Evolutionary conservation across 1,284 basidiomycete genomes (phyloP).

Genomic region (Apiotrichum domesticum): DNA sequence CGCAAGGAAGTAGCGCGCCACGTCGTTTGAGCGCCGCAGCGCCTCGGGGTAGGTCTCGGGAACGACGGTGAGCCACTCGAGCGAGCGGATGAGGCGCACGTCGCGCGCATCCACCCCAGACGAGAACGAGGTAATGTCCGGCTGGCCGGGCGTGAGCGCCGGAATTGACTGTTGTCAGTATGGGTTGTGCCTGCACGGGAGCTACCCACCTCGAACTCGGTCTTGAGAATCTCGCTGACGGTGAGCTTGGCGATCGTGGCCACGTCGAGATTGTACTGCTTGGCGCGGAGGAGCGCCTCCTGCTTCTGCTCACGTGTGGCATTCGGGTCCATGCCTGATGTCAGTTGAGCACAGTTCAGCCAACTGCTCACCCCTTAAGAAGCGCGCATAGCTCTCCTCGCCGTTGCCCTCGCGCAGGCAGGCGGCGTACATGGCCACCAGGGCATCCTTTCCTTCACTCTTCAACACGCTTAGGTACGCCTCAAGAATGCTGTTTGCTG

Average conservation of each 20-base stretch:
- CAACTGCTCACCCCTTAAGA: constrained; percentile 55
- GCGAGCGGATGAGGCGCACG: constrained; percentile 67
- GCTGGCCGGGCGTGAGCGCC: constrained; percentile 25
- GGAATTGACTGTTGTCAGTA: constrained; percentile 24
- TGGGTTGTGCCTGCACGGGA: background rate
- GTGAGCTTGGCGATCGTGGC: constrained; percentile 72
- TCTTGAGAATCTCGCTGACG: constrained; percentile 67
- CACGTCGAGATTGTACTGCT: constrained; percentile 77
- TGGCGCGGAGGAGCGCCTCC: constrained; percentile 68
- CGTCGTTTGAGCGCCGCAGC: constrained; percentile 74
- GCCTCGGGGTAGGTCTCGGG: constrained; percentile 69
- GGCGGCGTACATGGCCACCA: constrained; percentile 91
- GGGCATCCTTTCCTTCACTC: constrained; percentile 69
- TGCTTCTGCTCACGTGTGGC: constrained; percentile 63
- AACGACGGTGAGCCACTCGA: constrained; percentile 88
- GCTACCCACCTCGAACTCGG: constrained; percentile 62
- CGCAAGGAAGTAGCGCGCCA: constrained; percentile 76
- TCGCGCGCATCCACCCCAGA: constrained; percentile 50
- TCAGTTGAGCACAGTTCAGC: too few relatives aligned
- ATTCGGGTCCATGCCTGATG: constrained; percentile 58
- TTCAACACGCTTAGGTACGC: constrained; percentile 85
- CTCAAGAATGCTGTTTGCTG: constrained; percentile 77
- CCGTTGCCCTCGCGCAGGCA: constrained; percentile 81
- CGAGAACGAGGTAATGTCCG: constrained; percentile 55
- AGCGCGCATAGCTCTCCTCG: constrained; percentile 84